These are phyloP conservation scores for Ceratorhiza oryzae-sativae DNA, from an alignment of 1,284 basidiomycete species.

Conservation along the genomic window DNA sequence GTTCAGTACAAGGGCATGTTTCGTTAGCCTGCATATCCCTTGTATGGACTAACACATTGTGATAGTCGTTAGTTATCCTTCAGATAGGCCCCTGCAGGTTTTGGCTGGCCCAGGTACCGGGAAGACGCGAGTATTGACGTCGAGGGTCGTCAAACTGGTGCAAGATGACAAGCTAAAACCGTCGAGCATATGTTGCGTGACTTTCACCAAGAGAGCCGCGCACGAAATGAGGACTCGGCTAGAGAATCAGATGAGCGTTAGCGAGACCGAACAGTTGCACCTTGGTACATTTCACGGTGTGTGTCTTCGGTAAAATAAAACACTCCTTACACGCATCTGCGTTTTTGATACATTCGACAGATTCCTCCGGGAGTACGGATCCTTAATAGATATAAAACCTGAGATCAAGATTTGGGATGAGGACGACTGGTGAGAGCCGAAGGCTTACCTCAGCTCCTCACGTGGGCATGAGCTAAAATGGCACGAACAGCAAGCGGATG, in stretches of 20 bases:
- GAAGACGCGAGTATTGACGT: constrained; percentile 72
- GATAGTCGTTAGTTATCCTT: too few relatives aligned
- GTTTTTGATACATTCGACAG: constrained; percentile 38
- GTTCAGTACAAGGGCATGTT: too few relatives aligned
- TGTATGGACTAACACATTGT: too few relatives aligned
- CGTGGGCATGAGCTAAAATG: too few relatives aligned
- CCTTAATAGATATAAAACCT: constrained; percentile 64
- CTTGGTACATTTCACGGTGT: constrained; percentile 79
- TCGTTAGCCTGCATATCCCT: too few relatives aligned
- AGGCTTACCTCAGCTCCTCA: too few relatives aligned
- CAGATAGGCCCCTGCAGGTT: constrained; percentile 84
- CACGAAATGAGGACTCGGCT: constrained; percentile 86
- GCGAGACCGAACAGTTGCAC: constrained; percentile 65
- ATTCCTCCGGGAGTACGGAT: constrained; percentile 72
- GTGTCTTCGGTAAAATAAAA: background rate
- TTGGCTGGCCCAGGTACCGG: constrained; percentile 86
- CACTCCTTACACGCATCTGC: too few relatives aligned
- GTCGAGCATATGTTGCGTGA: constrained; percentile 76
- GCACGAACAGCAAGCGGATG: too few relatives aligned
- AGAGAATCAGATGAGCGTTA: constrained; percentile 71
- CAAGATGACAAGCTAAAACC: constrained; percentile 63
- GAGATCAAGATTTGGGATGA: constrained; percentile 87
- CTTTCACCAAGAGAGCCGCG: constrained; percentile 90
- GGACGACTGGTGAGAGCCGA: constrained; percentile 86
- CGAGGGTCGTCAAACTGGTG: constrained; percentile 79